Evolutionary conservation across 1,284 basidiomycete genomes (phyloP), one percentile per base, ranked within the genome.

Genomic region (Puccinia hordei): DNA sequence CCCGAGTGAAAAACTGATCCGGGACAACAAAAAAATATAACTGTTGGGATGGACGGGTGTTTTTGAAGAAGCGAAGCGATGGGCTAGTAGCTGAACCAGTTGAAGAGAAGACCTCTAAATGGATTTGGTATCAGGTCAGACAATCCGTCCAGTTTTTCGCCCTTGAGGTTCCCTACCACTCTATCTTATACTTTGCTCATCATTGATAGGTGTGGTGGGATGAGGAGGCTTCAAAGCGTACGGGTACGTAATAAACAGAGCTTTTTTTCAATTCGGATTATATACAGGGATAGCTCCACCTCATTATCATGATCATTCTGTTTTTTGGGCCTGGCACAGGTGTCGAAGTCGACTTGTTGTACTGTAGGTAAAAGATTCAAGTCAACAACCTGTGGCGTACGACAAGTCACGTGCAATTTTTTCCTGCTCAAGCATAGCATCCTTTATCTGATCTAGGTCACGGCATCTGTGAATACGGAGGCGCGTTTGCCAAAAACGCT

Each of bases 171-270:
- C 15, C 6, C 61, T 15, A 13, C 17, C 33, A 12, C 33, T 65
- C 61, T 41, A n/a, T n/a, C 12, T 4, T 10, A 19, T 15, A 24
- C 22, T 13, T 61, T 76, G 53, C 3, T 33, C n/a, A 53, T 76
- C 35, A 19, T 41, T 41, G 1, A 57, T 55, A 80, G 78, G 78
- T 80, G 53, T 80, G 78, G 78, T 80, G 78, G 78, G 59, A 80
- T 27, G 57, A 73, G 35, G 44, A 49, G 38, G 78, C 78, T 41
- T 61, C 78, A 17, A 61, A 63, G 24, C 57, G 61, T 17, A 65
- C 44, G 55, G 78, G 78, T 80, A n/a, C 41, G 30, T 9, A 27
- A 22, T 3, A 61, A 5, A 61, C 6, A 15, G 19, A 41, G 19
- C 12, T 10, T 27, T 51, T 51, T 51, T 35, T 61, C 12, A 61